These are phyloP conservation scores for Raphanus raphanistrum DNA, from an alignment of 345 rosid genomes.

Conservation along the genomic window DNA sequence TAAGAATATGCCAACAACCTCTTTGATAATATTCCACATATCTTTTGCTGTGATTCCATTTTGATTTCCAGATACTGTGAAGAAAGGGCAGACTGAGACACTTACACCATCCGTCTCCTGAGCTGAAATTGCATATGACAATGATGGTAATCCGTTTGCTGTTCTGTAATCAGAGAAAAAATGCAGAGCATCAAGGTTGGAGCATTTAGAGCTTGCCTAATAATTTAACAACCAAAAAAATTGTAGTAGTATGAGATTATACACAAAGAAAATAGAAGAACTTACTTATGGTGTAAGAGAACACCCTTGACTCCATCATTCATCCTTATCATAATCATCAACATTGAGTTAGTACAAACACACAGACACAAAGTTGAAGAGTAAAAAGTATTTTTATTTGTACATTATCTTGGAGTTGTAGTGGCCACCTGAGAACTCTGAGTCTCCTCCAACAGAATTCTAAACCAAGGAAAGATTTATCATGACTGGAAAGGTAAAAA, in stretches of 20 bases:
- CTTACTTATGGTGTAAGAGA: conserved; percentile 81
- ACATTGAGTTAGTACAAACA: conserved; percentile 4
- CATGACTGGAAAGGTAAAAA: not conserved
- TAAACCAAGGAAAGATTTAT: conserved; percentile 28
- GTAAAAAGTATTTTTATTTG: conserved; percentile 14
- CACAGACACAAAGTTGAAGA: conserved; percentile 9
- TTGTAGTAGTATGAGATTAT: not conserved
- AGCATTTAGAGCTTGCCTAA: conserved; percentile 1
- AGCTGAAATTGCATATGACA: conserved; percentile 73
- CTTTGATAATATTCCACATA: conserved; percentile 82
- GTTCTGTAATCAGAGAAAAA: conserved; percentile 52
- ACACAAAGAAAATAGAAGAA: not conserved
- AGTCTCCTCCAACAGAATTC: conserved; percentile 93
- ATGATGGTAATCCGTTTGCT: conserved; percentile 50
- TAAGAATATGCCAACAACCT: conserved; percentile 45
- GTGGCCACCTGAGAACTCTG: conserved; percentile 85
- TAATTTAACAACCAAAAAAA: not conserved
- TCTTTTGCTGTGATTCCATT: conserved; percentile 72
- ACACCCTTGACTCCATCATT: conserved; percentile 66
- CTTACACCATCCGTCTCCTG: conserved; percentile 62
- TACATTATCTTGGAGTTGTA: conserved; percentile 71
- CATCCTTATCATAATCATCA: conserved; percentile 51
- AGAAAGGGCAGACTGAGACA: conserved; percentile 74
- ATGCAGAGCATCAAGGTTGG: conserved; percentile 9
- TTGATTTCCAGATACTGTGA: conserved; percentile 66